Evolutionary conservation across 148 eudicot genomes (phyloP).

Genomic region (Amaranthus hypochondriacus): DNA sequence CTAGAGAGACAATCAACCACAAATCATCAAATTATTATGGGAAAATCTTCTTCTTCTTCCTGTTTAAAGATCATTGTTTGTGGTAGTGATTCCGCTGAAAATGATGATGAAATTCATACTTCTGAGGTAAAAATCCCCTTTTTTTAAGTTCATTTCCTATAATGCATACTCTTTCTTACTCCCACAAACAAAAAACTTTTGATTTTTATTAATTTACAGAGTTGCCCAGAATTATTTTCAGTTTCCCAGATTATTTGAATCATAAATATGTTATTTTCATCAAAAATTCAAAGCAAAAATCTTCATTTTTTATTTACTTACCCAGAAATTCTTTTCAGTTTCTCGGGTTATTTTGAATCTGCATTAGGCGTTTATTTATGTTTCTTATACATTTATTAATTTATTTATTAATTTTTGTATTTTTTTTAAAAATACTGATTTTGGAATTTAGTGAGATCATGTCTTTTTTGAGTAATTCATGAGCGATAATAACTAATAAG

Average conservation of each 20-base stretch:
- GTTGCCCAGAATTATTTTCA: too few species aligned
- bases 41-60: slow-evolving; percentile 30
- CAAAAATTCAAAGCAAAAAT: background rate
- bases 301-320: background rate
- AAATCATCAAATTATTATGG: slow-evolving; percentile 6
- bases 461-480: background rate
- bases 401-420: background rate
- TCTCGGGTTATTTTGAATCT: background rate
- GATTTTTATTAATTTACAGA: too few species aligned
- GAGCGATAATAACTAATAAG: too few species aligned
- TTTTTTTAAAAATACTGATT: background rate
- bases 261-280: too few species aligned
- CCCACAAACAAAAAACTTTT: too few species aligned
- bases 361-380: background rate
- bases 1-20: background rate
- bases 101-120: slow-evolving; percentile 36
- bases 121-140: slow-evolving; percentile 37
- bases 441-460: slow-evolving; percentile 1
- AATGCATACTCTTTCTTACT: too few species aligned
- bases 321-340: background rate
- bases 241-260: too few species aligned
- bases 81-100: slow-evolving; percentile 48
- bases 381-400: background rate
- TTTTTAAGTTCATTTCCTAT: too few species aligned
- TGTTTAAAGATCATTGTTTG: slow-evolving; percentile 86